Evolutionary conservation across 2,329 filamentous ascomycete species (phyloP).

Genomic region (Botrytis fragariae): DNA sequence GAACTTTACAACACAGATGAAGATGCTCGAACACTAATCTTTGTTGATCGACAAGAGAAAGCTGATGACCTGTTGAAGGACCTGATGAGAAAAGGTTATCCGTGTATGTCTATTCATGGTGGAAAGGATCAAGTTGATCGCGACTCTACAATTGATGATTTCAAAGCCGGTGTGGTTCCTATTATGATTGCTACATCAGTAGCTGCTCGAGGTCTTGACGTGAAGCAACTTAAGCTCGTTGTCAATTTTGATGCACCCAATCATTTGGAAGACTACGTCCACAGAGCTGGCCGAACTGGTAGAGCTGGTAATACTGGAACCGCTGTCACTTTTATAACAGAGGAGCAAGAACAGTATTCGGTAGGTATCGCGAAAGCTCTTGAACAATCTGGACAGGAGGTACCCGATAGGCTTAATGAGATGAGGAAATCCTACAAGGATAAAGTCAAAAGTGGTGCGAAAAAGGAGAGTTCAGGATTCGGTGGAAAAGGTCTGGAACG

Average conservation of each 20-base stretch:
- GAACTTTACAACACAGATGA: conserved; percentile 84
- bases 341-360: conserved; percentile 87
- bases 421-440: conserved; percentile 75
- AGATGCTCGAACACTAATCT: conserved; percentile 84
- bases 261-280: conserved; percentile 94
- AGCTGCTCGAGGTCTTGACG: conserved; percentile 89
- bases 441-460: conserved; percentile 89
- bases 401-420: conserved; percentile 67
- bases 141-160: conserved; percentile 87
- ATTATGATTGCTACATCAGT: conserved; percentile 94
- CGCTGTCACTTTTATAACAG: conserved; percentile 89
- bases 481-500: conserved; percentile 92
- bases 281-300: conserved; percentile 88
- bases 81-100: conserved; percentile 79
- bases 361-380: conserved; percentile 82
- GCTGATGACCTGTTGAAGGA: conserved; percentile 77
- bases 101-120: conserved; percentile 90
- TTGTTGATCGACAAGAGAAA: conserved; percentile 89
- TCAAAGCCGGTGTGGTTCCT: conserved; percentile 86
- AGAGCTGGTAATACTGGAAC: conserved; percentile 93
- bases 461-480: conserved; percentile 86
- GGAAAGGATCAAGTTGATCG: conserved; percentile 92
- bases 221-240: conserved; percentile 92
- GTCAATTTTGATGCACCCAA: conserved; percentile 95
- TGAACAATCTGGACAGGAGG: conserved; percentile 80